Conservation (phyloP, 1,284 basidiomycete genomes). For the Phylloporus sp. region DNA sequence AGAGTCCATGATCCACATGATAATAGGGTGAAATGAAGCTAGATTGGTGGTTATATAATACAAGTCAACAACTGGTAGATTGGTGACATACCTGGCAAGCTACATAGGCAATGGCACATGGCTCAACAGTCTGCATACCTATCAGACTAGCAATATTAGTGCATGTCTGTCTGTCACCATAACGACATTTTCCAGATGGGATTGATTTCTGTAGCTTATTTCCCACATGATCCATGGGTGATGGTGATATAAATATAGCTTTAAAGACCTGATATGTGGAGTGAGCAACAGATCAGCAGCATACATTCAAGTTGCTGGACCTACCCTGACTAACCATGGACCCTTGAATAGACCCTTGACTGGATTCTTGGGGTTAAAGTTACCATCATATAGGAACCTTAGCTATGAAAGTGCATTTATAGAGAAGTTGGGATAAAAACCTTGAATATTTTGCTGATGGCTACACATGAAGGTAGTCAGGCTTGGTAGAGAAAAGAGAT, state of each 20-base stretch:
- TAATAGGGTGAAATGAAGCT: slow-evolving; percentile 5
- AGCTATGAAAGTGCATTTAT: background rate
- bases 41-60: background rate
- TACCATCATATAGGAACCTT: background rate
- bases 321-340: background rate
- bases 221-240: background rate
- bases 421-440: background rate
- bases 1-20: slow-evolving; percentile 4
- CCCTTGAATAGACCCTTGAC: background rate
- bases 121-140: background rate
- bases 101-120: background rate
- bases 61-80: no score
- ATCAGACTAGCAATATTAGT: background rate
- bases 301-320: background rate
- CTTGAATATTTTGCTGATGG: background rate
- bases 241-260: background rate
- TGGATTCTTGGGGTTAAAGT: background rate
- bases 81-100: background rate
- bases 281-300: no score
- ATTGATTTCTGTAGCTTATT: background rate
- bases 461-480: background rate
- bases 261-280: background rate
- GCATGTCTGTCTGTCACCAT: background rate
- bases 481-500: background rate
- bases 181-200: background rate